These are phyloP conservation scores for Exserohilum rostratum DNA, from an alignment of 2,329 filamentous ascomycete species.

Conservation along the genomic window DNA sequence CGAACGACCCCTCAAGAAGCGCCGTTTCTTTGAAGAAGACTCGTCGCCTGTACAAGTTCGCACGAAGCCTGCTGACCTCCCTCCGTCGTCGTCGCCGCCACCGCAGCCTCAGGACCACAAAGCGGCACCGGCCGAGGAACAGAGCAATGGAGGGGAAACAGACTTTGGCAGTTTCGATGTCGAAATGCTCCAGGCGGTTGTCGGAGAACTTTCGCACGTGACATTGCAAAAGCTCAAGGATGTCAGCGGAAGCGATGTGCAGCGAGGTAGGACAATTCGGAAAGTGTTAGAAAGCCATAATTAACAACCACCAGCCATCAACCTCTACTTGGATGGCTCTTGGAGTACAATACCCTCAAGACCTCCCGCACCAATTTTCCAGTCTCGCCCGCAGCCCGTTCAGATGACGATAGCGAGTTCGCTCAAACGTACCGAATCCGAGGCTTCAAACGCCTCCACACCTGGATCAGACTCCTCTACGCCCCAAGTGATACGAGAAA, in stretches of 20 bases:
- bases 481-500: conserved; percentile 40
- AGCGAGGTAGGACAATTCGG: conserved; percentile 50
- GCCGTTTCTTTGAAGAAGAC: conserved; percentile 66
- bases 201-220: conserved; percentile 59
- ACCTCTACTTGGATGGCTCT: conserved; percentile 69
- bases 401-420: conserved; percentile 33
- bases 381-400: conserved; percentile 22
- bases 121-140: conserved; percentile 8
- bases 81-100: conserved; percentile 41
- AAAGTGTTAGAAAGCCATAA: neutral
- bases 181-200: conserved; percentile 61
- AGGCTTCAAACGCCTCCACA: conserved; percentile 30
- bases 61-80: conserved; percentile 30
- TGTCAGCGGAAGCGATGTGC: conserved; percentile 60
- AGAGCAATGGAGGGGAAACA: conserved; percentile 14
- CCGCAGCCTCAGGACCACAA: conserved; percentile 13
- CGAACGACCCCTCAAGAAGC: conserved; percentile 64
- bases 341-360: conserved; percentile 54
- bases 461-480: conserved; percentile 28
- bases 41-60: conserved; percentile 37
- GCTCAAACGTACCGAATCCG: conserved; percentile 34
- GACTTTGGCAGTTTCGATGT: conserved; percentile 57
- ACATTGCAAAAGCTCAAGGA: conserved; percentile 57
- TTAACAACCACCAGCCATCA: conserved; percentile 57
- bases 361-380: conserved; percentile 20